These are phyloP conservation scores for Termitomyces titanicus DNA, from an alignment of 768 basidiomycete species.

Conservation along the genomic window DNA sequence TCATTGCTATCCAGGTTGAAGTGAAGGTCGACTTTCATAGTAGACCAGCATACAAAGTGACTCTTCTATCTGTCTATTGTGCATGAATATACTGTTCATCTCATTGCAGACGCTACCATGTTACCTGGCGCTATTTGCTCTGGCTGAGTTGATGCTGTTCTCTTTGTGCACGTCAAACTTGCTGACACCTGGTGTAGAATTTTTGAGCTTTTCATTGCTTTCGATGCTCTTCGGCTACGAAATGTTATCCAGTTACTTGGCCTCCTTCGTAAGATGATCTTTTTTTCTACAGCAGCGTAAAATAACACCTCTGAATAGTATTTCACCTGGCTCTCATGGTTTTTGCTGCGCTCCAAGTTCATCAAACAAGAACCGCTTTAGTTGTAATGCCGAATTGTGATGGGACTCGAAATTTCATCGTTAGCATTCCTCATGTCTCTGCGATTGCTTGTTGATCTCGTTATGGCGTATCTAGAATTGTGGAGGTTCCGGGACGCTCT, in stretches of 20 bases:
- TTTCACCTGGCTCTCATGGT: constrained; percentile 77
- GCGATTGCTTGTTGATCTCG: neutral
- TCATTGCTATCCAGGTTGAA: constrained; percentile 40
- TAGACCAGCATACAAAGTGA: constrained; percentile 51
- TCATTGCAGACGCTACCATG: constrained; percentile 66
- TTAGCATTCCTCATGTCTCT: constrained; percentile 24
- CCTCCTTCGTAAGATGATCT: constrained; percentile 50
- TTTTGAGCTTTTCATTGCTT: constrained; percentile 77
- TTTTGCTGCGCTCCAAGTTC: constrained; percentile 72
- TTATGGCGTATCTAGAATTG: constrained; percentile 34
- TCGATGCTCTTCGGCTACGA: constrained; percentile 76
- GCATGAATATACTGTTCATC: neutral
- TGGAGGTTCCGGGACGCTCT: constrained; percentile 52
- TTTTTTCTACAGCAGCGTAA: too few relatives aligned
- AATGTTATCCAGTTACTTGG: constrained; percentile 79
- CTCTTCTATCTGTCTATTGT: neutral
- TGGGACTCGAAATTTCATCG: constrained; percentile 29
- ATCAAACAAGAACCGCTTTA: constrained; percentile 66
- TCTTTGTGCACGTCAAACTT: neutral
- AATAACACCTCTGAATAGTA: constrained; percentile 32
- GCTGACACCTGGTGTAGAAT: constrained; percentile 41
- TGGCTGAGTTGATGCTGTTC: constrained; percentile 62
- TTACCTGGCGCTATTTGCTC: constrained; percentile 78
- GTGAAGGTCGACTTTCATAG: constrained; percentile 39
- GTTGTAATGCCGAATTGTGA: constrained; percentile 34